Evolutionary conservation across 768 basidiomycete species (phyloP).

Genomic region (Rhodotorula taiwanensis): DNA sequence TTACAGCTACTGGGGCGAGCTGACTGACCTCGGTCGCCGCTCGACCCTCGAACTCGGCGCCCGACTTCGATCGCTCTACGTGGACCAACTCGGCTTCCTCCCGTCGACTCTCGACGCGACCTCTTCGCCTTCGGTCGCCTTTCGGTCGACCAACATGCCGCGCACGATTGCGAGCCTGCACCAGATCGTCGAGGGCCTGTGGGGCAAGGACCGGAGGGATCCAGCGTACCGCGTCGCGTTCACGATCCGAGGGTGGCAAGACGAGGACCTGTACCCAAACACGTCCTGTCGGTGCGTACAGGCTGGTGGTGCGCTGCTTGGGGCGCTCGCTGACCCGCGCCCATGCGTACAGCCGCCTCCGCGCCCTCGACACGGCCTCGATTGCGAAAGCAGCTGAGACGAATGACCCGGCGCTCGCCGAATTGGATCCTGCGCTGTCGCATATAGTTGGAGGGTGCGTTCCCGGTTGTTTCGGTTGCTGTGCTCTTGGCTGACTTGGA

Average conservation of each 20-base stretch:
- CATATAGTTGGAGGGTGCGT: conserved; percentile 21
- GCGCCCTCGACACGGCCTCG: conserved; percentile 21
- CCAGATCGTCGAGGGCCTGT: conserved; percentile 67
- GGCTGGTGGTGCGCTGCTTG: too few relatives aligned
- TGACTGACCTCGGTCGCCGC: conserved; percentile 38
- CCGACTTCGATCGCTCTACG: conserved; percentile 31
- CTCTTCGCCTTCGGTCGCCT: not conserved
- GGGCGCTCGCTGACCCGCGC: not conserved
- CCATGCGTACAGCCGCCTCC: not conserved
- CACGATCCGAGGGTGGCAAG: conserved; percentile 11
- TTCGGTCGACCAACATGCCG: conserved; percentile 64
- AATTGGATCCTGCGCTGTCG: conserved; percentile 60
- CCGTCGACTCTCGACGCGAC: conserved; percentile 13
- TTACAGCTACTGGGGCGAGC: conserved; percentile 38
- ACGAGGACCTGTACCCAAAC: conserved; percentile 32
- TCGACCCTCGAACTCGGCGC: conserved; percentile 35
- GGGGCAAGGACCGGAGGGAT: conserved; percentile 48
- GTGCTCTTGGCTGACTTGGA: conserved; percentile 54
- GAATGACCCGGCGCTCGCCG: conserved; percentile 59
- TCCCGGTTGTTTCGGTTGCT: not conserved
- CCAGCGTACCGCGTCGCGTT: conserved; percentile 12
- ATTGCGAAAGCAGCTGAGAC: conserved; percentile 52
- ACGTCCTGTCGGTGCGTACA: conserved; percentile 17
- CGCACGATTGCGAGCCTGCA: conserved; percentile 69
- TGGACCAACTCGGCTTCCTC: conserved; percentile 36